These are phyloP conservation scores for Cystobasidium onofrii DNA, from an alignment of 768 basidiomycete species.

Conservation along the genomic window DNA sequence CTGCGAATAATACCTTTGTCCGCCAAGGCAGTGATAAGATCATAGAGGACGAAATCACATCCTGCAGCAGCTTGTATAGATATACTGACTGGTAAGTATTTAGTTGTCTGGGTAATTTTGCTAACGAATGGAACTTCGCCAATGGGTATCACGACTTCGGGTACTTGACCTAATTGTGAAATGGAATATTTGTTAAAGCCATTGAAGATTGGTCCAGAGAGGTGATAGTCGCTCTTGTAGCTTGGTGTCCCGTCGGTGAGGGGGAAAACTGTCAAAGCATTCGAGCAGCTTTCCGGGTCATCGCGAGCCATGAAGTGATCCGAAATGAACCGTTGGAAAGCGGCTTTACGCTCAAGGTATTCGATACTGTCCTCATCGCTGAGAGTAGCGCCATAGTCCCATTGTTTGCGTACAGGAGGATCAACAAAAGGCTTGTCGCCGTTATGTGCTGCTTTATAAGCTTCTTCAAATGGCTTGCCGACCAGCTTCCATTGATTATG, in stretches of 20 bases:
- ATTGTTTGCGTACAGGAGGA: conserved; percentile 37
- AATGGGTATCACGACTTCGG: conserved; percentile 40
- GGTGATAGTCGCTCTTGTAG: background rate
- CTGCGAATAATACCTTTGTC: conserved; percentile 29
- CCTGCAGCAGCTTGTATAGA: conserved; percentile 39
- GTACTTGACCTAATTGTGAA: conserved; percentile 34
- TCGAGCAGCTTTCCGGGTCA: conserved; percentile 40
- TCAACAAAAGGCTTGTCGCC: conserved; percentile 40
- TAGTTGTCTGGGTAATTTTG: conserved; percentile 38
- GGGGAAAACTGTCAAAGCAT: background rate
- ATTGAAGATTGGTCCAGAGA: background rate
- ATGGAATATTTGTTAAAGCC: background rate
- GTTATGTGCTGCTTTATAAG: conserved; percentile 39
- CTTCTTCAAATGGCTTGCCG: conserved; percentile 39
- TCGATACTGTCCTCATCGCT: conserved; percentile 34
- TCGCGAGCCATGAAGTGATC: conserved; percentile 31
- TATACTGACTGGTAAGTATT: conserved; percentile 43
- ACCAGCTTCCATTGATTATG: conserved; percentile 38
- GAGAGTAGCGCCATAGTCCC: conserved; percentile 38
- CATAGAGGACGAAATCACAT: conserved; percentile 43
- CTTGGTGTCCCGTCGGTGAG: background rate
- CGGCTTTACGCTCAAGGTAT: conserved; percentile 34
- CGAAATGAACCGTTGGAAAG: conserved; percentile 39
- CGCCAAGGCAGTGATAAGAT: conserved; percentile 41
- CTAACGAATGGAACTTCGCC: conserved; percentile 42